Conservation (phyloP, 2,329 filamentous ascomycete genomes). For the Clonostachys byssicola region DNA sequence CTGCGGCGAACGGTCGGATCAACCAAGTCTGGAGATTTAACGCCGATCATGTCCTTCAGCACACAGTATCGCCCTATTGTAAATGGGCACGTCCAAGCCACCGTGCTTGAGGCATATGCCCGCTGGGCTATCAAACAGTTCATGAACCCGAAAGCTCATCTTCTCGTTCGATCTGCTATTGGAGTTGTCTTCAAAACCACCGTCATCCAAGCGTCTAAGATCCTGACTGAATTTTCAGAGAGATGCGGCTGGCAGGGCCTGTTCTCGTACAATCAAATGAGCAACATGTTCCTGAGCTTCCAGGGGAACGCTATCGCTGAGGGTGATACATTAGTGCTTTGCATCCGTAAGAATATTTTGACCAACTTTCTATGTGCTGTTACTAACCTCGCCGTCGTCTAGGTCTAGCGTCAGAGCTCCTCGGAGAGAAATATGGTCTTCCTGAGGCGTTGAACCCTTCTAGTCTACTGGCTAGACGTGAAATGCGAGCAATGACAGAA, state of each 20-base stretch:
- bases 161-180: slow-evolving; percentile 2
- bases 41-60: slow-evolving; percentile 14
- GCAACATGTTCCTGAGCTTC: slow-evolving; percentile 8
- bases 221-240: slow-evolving; percentile 13
- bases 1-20: neutral
- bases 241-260: slow-evolving; percentile 20
- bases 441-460: slow-evolving; percentile 4
- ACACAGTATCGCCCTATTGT: slow-evolving; percentile 16
- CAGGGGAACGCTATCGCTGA: slow-evolving; percentile 16
- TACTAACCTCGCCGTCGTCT: neutral
- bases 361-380: neutral
- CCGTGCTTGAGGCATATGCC: slow-evolving; percentile 8
- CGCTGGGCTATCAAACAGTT: slow-evolving; percentile 12
- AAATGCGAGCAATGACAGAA: slow-evolving; percentile 4
- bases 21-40: neutral
- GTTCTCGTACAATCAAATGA: slow-evolving; percentile 14
- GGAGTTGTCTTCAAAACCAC: slow-evolving; percentile 7
- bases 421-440: slow-evolving; percentile 12
- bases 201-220: neutral
- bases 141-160: slow-evolving; percentile 1
- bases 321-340: slow-evolving; percentile 15
- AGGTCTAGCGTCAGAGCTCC: slow-evolving; percentile 16
- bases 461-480: slow-evolving; percentile 12
- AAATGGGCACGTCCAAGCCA: neutral
- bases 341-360: slow-evolving; percentile 14